phyloP scores from a whole-genome alignment of 2,329 filamentous ascomycete genomes.

The Zymoseptoria brevis region DNA sequence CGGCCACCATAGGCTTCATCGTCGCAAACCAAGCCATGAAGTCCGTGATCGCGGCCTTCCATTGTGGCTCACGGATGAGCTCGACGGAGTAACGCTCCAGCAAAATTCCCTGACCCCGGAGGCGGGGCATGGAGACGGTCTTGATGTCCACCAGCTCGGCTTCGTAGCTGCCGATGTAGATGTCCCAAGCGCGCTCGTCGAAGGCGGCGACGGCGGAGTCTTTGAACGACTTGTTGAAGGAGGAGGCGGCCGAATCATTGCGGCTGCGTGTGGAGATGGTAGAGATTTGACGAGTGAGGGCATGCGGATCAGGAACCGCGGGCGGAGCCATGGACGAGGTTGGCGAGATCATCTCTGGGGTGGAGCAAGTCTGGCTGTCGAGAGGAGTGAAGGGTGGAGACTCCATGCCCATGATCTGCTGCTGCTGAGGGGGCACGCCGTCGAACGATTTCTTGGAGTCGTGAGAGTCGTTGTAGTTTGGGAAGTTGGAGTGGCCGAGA shows the following conservation, averaged over 20 bases:
- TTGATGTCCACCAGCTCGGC: slow-evolving; percentile 31
- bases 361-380: slow-evolving; percentile 17
- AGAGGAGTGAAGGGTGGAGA: slow-evolving; percentile 28
- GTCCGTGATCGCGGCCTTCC: slow-evolving; percentile 22
- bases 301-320: slow-evolving; percentile 10
- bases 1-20: slow-evolving; percentile 28
- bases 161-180: slow-evolving; percentile 22
- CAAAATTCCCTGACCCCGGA: slow-evolving; percentile 32
- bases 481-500: not conserved
- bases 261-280: slow-evolving; percentile 10
- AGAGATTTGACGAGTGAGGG: slow-evolving; percentile 16
- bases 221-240: slow-evolving; percentile 2
- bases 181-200: slow-evolving; percentile 27
- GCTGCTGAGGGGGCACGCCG: slow-evolving; percentile 3
- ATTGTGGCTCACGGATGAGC: slow-evolving; percentile 10
- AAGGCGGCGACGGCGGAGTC: slow-evolving; percentile 11
- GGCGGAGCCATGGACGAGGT: slow-evolving; percentile 2
- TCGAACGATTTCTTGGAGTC: slow-evolving; percentile 7
- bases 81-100: slow-evolving; percentile 23
- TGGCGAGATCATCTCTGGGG: slow-evolving; percentile 11
- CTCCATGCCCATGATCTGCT: slow-evolving; percentile 21
- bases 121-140: slow-evolving; percentile 32
- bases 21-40: slow-evolving; percentile 36
- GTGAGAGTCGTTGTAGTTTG: not conserved
- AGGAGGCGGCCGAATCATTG: slow-evolving; percentile 4